Percentiles rank a stretch among this genome's conserved stretches.
Conservation (phyloP, 2,329 filamentous ascomycete genomes). For the Alternaria postmessia region DNA sequence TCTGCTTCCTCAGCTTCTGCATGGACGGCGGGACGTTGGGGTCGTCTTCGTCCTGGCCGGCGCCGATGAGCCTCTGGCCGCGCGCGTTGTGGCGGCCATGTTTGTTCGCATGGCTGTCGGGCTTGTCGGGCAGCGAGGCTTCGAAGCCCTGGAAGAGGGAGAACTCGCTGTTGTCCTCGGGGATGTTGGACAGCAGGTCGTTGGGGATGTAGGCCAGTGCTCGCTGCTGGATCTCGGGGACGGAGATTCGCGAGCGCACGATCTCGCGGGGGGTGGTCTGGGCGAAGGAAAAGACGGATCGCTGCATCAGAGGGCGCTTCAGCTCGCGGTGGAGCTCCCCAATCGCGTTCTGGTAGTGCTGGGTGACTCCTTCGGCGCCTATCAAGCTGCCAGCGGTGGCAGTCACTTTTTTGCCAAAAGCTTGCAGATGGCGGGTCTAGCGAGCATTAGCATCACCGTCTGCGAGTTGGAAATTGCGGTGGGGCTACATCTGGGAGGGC, state of each 20-base stretch:
- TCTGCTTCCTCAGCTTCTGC: constrained; percentile 79
- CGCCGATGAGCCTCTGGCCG: constrained; percentile 75
- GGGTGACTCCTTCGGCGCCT: constrained; percentile 61
- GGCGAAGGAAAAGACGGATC: constrained; percentile 89
- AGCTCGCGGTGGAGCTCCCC: constrained; percentile 89
- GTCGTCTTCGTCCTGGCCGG: constrained; percentile 64
- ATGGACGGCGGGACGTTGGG: constrained; percentile 70
- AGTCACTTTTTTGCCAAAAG: constrained; percentile 93
- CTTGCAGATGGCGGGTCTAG: constrained; percentile 86
- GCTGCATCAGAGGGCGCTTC: constrained; percentile 81
- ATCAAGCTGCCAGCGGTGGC: constrained; percentile 93
- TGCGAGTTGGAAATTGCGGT: background rate
- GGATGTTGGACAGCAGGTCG: constrained; percentile 87
- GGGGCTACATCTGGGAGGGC: constrained; percentile 42
- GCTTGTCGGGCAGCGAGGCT: constrained; percentile 80
- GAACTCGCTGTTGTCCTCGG: constrained; percentile 84
- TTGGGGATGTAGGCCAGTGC: constrained; percentile 89
- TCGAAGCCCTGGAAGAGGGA: constrained; percentile 97
- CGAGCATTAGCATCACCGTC: constrained; percentile 28
- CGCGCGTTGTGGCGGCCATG: constrained; percentile 74
- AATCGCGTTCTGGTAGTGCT: constrained; percentile 87
- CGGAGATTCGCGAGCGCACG: constrained; percentile 88
- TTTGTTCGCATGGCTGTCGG: constrained; percentile 62
- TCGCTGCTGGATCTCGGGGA: constrained; percentile 90
- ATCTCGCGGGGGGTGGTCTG: constrained; percentile 93